A percentile compares a stretch with the other conserved stretches of the same genome.
Evolutionary conservation across 2,329 filamentous ascomycete genomes (phyloP).

Genomic region (Xylariaceae sp.): DNA sequence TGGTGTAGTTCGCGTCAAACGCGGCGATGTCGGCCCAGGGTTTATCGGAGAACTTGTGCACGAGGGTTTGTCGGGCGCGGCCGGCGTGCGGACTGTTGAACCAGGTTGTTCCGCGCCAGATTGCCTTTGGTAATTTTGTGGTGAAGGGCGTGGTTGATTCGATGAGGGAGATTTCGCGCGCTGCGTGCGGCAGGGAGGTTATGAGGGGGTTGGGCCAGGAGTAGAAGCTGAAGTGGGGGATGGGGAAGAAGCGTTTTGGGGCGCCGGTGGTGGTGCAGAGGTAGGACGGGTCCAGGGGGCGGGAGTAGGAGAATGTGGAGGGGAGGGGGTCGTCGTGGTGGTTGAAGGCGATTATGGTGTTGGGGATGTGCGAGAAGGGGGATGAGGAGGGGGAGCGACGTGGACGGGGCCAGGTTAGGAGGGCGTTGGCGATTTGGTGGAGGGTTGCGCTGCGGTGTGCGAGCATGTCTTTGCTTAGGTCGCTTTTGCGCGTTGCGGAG

Average conservation of each 20-base stretch:
- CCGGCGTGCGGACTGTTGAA: slow-evolving; percentile 43
- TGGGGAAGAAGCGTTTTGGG: slow-evolving; percentile 37
- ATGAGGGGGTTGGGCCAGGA: slow-evolving; percentile 49
- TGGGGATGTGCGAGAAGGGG: slow-evolving; percentile 28
- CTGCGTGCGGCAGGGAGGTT: slow-evolving; percentile 39
- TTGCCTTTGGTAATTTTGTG: slow-evolving; percentile 34
- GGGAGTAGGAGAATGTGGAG: slow-evolving; percentile 44
- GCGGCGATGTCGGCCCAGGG: slow-evolving; percentile 46
- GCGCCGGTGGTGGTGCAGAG: background rate
- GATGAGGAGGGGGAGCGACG: slow-evolving; percentile 16
- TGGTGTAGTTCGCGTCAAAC: slow-evolving; percentile 36
- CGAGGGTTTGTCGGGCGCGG: slow-evolving; percentile 38
- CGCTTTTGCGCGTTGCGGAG: slow-evolving; percentile 36
- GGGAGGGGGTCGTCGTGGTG: slow-evolving; percentile 45
- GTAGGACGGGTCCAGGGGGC: slow-evolving; percentile 37
- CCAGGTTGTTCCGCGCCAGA: slow-evolving; percentile 49
- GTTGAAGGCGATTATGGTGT: slow-evolving; percentile 49
- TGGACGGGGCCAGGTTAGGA: slow-evolving; percentile 42
- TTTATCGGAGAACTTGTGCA: slow-evolving; percentile 26
- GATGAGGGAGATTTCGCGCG: slow-evolving; percentile 34
- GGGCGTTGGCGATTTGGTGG: slow-evolving; percentile 48
- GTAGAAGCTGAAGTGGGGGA: slow-evolving; percentile 54
- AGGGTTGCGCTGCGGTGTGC: slow-evolving; percentile 47
- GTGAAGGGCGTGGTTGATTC: slow-evolving; percentile 29
- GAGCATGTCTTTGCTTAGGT: slow-evolving; percentile 42